Conservation (phyloP, 371 early-diverging fungal species). For the Mucor plumbeus region DNA sequence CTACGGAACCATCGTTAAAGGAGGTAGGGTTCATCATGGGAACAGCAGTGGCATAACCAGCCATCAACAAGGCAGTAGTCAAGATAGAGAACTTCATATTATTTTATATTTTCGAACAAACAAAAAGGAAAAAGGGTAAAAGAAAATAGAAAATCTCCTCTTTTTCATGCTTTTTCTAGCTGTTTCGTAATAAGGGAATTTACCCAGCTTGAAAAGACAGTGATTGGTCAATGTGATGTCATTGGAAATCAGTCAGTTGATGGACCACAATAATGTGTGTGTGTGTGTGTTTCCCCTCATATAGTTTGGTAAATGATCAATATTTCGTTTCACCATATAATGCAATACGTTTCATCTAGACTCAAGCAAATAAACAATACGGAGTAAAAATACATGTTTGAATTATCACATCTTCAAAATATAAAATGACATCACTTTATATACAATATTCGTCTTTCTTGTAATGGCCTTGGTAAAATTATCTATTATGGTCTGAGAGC, state of each 20-base stretch:
- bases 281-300: not conserved
- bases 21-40: constrained; percentile 37
- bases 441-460: not conserved
- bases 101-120: constrained; percentile 3
- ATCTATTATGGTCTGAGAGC: not conserved
- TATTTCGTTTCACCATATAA: not conserved
- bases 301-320: not conserved
- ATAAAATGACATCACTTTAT: not conserved
- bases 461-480: not conserved
- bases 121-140: constrained; percentile 11
- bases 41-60: constrained; percentile 40
- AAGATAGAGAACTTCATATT: constrained; percentile 34
- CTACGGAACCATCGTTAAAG: constrained; percentile 47
- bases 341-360: constrained; percentile 1
- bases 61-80: constrained; percentile 34
- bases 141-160: constrained; percentile 3
- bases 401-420: not conserved
- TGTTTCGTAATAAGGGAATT: constrained; percentile 4
- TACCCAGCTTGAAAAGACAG: not conserved
- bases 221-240: constrained; percentile 10
- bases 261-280: not conserved
- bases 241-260: constrained; percentile 6
- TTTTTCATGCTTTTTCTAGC: constrained; percentile 5
- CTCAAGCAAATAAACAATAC: not conserved
- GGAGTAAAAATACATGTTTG: not conserved